Base-by-base conservation (phyloP, 2,329 filamentous ascomycete genomes). In the Phoma sp. region DNA sequence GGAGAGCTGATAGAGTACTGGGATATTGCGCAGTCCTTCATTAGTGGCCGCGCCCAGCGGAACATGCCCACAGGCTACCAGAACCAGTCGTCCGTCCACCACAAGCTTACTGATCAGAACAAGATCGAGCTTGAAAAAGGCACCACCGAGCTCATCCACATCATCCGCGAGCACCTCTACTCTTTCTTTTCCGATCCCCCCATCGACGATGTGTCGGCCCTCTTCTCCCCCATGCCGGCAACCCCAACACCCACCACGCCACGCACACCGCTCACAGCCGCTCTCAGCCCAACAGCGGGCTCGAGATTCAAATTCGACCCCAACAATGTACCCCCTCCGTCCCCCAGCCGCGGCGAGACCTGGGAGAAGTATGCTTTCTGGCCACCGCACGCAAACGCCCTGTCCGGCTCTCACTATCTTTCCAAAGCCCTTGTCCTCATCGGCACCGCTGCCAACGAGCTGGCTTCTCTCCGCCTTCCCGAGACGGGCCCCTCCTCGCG, bases 361-460 rank as follows among this genome's bases (percentile, higher is more conserved):
- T 98, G 92, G 92, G 95, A 98, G 89, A 94, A 77, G 86, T 95
- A 78, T 74, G 94, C 93, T 0, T 99, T 98, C 75, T 98, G 94
- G 93, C 93, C 94, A 4, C 95, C 94, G 0, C 89, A 90, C 77
- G 90, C 92, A 2, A 98, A 97, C 70, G 93, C 93, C 0, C 80
- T 98, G 22, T 96, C 92, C 55, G 94, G 91, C n/a, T 91, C 94
- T 1, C 86, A 96, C 73, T 97, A 96, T 69, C 82, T 99, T 5
- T 87, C 90, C 45, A 92, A 90, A 72, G 88, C 95, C 72, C 80
- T 98, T 21, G 82, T 87, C 0, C 80, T 97, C 3, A 86, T 99
- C 4, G 92, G 94, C n/a, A 89, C 89, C 2, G 93, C 90, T 2
- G 91, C 92, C 1, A 90, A 89, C 25, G 93, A 97, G 69, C 88